Conservation (phyloP, 202 grass and related monocot genomes). For the Zoysia matrella region DNA sequence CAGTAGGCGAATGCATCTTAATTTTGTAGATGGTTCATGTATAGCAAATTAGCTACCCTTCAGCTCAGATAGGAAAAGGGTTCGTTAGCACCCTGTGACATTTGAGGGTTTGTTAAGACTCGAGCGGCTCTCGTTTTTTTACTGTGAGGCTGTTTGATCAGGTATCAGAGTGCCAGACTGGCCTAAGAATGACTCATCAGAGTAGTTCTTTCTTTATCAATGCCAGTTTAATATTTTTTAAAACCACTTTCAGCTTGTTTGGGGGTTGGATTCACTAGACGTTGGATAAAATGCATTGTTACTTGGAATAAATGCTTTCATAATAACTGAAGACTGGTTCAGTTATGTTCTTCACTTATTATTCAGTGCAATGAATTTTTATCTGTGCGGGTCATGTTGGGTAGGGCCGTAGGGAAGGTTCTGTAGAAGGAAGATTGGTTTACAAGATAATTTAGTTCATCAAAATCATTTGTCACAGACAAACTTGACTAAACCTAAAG, state of each 20-base stretch:
- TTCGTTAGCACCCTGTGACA: slow-evolving; percentile 27
- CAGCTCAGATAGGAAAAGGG: not conserved
- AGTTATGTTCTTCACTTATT: not conserved
- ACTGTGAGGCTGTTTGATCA: slow-evolving; percentile 51
- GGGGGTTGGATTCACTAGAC: too few relatives aligned
- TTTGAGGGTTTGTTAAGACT: slow-evolving; percentile 24
- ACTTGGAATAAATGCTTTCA: too few relatives aligned
- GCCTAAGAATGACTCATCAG: not conserved
- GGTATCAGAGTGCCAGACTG: not conserved
- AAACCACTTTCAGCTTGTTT: too few relatives aligned
- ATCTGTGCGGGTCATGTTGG: not conserved
- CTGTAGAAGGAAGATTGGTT: too few relatives aligned
- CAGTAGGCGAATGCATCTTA: slow-evolving; percentile 31
- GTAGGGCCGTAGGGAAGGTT: too few relatives aligned
- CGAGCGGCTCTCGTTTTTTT: slow-evolving; percentile 57
- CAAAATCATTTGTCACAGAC: too few relatives aligned
- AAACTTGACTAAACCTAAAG: too few relatives aligned
- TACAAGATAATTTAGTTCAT: too few relatives aligned
- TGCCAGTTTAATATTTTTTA: not conserved
- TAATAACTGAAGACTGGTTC: not conserved
- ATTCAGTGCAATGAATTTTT: not conserved
- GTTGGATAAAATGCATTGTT: too few relatives aligned
- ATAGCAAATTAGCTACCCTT: slow-evolving; percentile 27
- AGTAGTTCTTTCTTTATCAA: not conserved
- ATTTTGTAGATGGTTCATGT: slow-evolving; percentile 46